Evolutionary conservation across 192 early-diverging fungal genomes (phyloP).

Genomic region (Mortierella claussenii): DNA sequence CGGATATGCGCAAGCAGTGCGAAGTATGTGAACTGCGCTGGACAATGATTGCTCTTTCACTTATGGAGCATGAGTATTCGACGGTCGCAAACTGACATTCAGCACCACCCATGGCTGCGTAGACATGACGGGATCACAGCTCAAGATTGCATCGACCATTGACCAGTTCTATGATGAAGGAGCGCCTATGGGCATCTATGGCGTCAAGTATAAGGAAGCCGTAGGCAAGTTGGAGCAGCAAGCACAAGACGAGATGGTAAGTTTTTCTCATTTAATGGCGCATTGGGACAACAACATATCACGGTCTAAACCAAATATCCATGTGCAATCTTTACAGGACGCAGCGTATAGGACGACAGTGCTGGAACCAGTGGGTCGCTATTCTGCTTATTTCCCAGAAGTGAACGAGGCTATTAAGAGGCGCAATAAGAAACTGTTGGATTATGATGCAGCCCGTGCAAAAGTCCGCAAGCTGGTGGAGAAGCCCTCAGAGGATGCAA

Average conservation of each 20-base stretch:
- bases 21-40: constrained; percentile 56
- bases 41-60: too few species aligned
- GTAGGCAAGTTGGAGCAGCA: constrained; percentile 84
- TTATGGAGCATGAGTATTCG: too few species aligned
- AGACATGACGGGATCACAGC: constrained; percentile 89
- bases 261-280: neutral
- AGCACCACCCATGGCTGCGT: neutral
- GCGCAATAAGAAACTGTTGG: constrained; percentile 87
- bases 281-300: neutral
- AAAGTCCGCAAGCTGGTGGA: constrained; percentile 86
- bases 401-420: constrained; percentile 93
- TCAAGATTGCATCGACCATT: constrained; percentile 87
- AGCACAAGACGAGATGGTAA: constrained; percentile 64
- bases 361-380: constrained; percentile 88
- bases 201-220: constrained; percentile 85
- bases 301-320: neutral
- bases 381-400: constrained; percentile 90
- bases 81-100: too few species aligned
- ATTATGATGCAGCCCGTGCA: constrained; percentile 84
- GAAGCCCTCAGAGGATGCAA: constrained; percentile 78
- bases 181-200: constrained; percentile 75
- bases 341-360: constrained; percentile 87
- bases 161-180: constrained; percentile 89
- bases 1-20: constrained; percentile 88
- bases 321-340: constrained; percentile 60